Base-by-base conservation (phyloP, 306 rosid genomes). In the Cucurbita argyrosperma region DNA sequence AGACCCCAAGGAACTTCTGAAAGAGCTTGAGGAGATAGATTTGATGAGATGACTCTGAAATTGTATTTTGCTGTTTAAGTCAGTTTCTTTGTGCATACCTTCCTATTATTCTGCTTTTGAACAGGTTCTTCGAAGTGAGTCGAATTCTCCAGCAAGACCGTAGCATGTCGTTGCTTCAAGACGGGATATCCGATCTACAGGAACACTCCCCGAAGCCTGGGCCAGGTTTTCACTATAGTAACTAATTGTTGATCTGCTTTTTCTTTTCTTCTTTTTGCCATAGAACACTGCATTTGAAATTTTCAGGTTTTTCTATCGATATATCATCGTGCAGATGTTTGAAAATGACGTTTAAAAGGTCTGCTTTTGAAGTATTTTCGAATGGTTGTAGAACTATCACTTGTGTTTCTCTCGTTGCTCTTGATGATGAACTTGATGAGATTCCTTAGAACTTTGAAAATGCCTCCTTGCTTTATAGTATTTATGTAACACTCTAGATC, bases 151-250 rank as follows among this genome's bases (percentile, higher is more conserved):
- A 3, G 14, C 5, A 42, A 68, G 43, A 19, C 10, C 8, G 12
- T n/a, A 19, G 54, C 54, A 11, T 8, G 54, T 66, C 54, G 53
- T 45, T 6, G 72, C 37, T 45, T 66, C n/a, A 1, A 45, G 54
- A 12, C 3, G 53, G 39, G 53, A 66, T 43, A 19, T 66, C 72
- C 21, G 55, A 45, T 21, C 5, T 66, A 45, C 72, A 45, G 54
- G 53, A 66, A 43, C 39, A 43, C 39, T 66, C 39, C 51, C 16
- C 42, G 37, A 45, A 21, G 72, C 72, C 35, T 66, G 45, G 8
- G 72, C 72, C 39, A 66, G 72, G 72, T 66, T 66, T 45, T 66
- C 19, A 66, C n/a, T 66, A 45, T 66, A 45, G 54, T 45, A 43
- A 66, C 54, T 19, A 19, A 19, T 66, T 3, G 0, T 10, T 4